phyloP scores from a whole-genome alignment of 345 rosid species.

The Melastoma malabathricum region DNA sequence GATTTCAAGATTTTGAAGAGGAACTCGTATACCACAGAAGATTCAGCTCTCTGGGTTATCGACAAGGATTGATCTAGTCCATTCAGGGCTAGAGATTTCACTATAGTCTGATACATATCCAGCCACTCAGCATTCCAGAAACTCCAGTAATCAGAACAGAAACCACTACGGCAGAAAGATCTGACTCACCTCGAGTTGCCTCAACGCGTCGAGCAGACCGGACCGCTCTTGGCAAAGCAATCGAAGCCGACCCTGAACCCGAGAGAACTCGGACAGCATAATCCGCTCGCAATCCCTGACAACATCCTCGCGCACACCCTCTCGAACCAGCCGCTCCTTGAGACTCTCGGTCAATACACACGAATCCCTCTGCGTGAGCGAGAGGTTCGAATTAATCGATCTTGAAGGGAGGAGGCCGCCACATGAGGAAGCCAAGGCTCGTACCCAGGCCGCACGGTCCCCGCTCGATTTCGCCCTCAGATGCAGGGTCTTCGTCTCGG shows the following conservation, averaged over 20 bases:
- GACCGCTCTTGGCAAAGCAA: constrained; percentile 67
- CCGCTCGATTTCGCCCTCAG: constrained; percentile 65
- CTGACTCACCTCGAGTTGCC: constrained; percentile 74
- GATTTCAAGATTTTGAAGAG: no score
- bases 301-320: constrained; percentile 47
- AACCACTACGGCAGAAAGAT: background rate
- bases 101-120: no score
- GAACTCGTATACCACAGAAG: no score
- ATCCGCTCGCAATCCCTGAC: constrained; percentile 89
- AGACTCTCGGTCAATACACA: constrained; percentile 67
- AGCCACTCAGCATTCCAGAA: no score
- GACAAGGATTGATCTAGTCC: no score
- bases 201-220: constrained; percentile 57
- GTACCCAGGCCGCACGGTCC: constrained; percentile 87
- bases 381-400: constrained; percentile 43
- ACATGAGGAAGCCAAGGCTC: constrained; percentile 64
- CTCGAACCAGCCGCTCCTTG: constrained; percentile 47
- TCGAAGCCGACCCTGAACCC: constrained; percentile 53
- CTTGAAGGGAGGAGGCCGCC: constrained; percentile 43
- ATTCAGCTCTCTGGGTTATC: no score
- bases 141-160: background rate
- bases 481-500: constrained; percentile 95
- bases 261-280: constrained; percentile 74
- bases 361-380: constrained; percentile 42
- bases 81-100: no score